A percentile compares a stretch with the other conserved stretches of the same genome.
Evolutionary conservation across 2,329 filamentous ascomycete genomes (phyloP).

Genomic region (Pseudopyricularia cyperi): DNA sequence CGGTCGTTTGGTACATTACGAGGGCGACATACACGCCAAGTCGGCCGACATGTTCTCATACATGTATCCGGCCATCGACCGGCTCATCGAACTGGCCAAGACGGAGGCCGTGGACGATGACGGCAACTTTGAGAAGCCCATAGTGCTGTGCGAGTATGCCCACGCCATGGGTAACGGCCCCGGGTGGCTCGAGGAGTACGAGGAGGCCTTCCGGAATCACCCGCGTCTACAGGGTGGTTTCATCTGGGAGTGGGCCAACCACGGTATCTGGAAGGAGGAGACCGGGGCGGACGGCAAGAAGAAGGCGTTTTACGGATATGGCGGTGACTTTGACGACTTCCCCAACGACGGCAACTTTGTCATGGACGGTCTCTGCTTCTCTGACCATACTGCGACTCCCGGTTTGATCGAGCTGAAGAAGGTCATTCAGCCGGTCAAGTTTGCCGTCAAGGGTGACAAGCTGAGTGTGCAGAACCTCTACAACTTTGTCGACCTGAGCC

Average conservation of each 20-base stretch:
- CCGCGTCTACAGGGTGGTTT: constrained; percentile 52
- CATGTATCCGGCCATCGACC: constrained; percentile 49
- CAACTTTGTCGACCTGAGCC: constrained; percentile 30
- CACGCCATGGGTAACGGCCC: constrained; percentile 67
- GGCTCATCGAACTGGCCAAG: constrained; percentile 30
- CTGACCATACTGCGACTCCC: constrained; percentile 40
- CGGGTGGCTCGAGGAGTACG: constrained; percentile 55
- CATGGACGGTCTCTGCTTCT: constrained; percentile 45
- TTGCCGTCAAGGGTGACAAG: constrained; percentile 20
- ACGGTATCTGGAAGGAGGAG: constrained; percentile 37
- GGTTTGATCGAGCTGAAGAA: constrained; percentile 45
- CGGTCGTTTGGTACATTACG: constrained; percentile 50
- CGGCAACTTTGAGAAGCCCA: constrained; percentile 38
- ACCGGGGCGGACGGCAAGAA: constrained; percentile 14
- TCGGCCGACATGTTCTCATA: constrained; percentile 53
- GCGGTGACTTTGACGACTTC: constrained; percentile 47
- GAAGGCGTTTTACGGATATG: constrained; percentile 41
- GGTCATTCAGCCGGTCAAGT: constrained; percentile 39
- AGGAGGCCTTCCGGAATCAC: constrained; percentile 47
- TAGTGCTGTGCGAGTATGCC: constrained; percentile 44
- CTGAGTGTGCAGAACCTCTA: constrained; percentile 31
- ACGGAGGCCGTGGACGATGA: constrained; percentile 27
- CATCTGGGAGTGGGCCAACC: constrained; percentile 56
- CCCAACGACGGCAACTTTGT: constrained; percentile 50
- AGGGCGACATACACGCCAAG: constrained; percentile 46